Evolutionary conservation across 768 basidiomycete species (phyloP).

Genomic region (Agaricus subrufescens): DNA sequence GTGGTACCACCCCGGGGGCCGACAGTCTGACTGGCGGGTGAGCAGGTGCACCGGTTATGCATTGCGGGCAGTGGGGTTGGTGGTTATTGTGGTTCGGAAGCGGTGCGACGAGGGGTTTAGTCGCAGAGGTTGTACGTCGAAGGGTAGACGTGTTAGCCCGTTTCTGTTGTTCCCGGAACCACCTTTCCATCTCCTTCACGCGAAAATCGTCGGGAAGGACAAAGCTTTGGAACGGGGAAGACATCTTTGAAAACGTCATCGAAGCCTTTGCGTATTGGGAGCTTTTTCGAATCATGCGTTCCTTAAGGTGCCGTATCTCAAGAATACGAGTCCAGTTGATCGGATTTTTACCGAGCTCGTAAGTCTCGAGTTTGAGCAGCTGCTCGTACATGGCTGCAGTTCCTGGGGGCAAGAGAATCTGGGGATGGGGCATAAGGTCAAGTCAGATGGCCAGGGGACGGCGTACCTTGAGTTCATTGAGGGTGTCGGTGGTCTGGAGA

Average conservation of each 20-base stretch:
- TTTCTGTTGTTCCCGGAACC: constrained; percentile 58
- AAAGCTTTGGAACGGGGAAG: constrained; percentile 55
- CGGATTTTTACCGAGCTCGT: constrained; percentile 55
- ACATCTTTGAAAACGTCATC: constrained; percentile 29
- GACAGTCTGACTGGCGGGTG: too few species aligned
- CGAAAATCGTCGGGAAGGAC: constrained; percentile 70
- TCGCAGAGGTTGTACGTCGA: constrained; percentile 17
- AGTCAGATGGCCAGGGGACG: neutral
- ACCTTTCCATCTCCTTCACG: constrained; percentile 75
- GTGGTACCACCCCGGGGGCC: neutral
- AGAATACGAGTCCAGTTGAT: constrained; percentile 67
- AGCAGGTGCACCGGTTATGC: neutral
- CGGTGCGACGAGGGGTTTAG: constrained; percentile 10
- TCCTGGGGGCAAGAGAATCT: constrained; percentile 67
- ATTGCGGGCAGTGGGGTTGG: constrained; percentile 2
- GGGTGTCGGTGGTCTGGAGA: constrained; percentile 73
- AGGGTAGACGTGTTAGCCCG: constrained; percentile 26
- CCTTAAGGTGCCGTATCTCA: constrained; percentile 74
- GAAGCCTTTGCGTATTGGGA: constrained; percentile 50
- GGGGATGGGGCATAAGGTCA: neutral
- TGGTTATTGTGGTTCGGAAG: neutral
- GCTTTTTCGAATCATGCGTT: constrained; percentile 79
- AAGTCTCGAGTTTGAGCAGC: constrained; percentile 55
- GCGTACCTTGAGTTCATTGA: constrained; percentile 65
- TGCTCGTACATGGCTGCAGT: constrained; percentile 64